Percentiles rank a stretch among this genome's conserved stretches.
Evolutionary conservation across 2,329 filamentous ascomycete genomes (phyloP).

Genomic region (Colletotrichum nymphaeae): DNA sequence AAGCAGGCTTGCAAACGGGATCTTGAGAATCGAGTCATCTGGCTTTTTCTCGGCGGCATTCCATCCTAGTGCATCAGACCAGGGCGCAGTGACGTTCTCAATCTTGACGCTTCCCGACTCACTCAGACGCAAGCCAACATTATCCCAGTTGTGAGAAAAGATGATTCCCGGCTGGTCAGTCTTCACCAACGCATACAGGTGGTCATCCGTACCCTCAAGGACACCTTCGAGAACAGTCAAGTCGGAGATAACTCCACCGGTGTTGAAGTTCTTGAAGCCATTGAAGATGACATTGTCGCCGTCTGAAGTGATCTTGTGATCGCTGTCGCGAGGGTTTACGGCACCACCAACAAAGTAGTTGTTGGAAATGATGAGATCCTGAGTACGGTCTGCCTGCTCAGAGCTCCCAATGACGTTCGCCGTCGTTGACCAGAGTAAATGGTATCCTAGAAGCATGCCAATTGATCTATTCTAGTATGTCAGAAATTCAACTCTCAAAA

Average conservation of each 20-base stretch:
- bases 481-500: background rate
- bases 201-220: slow-evolving; percentile 65
- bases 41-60: slow-evolving; percentile 61
- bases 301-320: slow-evolving; percentile 66
- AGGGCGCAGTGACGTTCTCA: slow-evolving; percentile 65
- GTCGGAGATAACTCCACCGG: slow-evolving; percentile 74
- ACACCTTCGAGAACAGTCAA: slow-evolving; percentile 74
- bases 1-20: slow-evolving; percentile 67
- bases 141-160: slow-evolving; percentile 73
- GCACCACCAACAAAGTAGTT: slow-evolving; percentile 76
- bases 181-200: slow-evolving; percentile 71
- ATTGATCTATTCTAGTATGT: slow-evolving; percentile 55
- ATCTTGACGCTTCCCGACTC: slow-evolving; percentile 74
- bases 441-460: slow-evolving; percentile 74
- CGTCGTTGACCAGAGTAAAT: slow-evolving; percentile 72
- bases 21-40: slow-evolving; percentile 58
- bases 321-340: slow-evolving; percentile 73
- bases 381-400: slow-evolving; percentile 67
- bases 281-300: slow-evolving; percentile 69
- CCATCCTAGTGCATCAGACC: slow-evolving; percentile 73
- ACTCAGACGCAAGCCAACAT: slow-evolving; percentile 70
- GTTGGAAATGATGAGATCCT: slow-evolving; percentile 69
- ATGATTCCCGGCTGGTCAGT: slow-evolving; percentile 68
- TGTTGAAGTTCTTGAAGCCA: slow-evolving; percentile 75
- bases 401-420: slow-evolving; percentile 69